Evolutionary conservation across 306 rosid species (phyloP), one percentile per base, ranked within the genome.

Genomic region (Canavalia ensiformis): DNA sequence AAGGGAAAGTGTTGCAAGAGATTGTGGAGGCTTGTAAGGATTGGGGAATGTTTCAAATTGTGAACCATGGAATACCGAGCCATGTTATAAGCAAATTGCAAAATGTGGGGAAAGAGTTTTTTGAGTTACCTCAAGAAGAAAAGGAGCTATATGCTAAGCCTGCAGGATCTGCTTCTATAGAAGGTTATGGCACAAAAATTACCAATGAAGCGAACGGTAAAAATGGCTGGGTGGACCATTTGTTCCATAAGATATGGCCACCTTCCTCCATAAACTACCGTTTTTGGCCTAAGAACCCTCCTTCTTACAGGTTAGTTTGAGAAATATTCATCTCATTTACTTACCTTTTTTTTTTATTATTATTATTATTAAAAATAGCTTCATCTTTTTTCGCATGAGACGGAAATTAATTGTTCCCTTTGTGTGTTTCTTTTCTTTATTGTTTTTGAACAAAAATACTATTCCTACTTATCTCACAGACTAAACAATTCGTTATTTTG

Each of bases 171-270:
- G 12, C 62, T 3, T 83, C 76, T 1, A 0, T 89, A 0, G 91
- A 94, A 83, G 98, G 98, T 1, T 94, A 92, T 12, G 95, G 97
- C 0, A 84, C 97, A 0, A 42, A 18, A 74, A 89, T 90, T 51
- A 85, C 88, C 69, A 94, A 90, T 56, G 97, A 94, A 57, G 2
- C 72, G 2, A 90, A 88, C 10, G 93, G 89, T 1, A 92, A 89
- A 63, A 87, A 87, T 68, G 95, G 92, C 0, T 94, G 98, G 98
- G 95, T 90, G 6, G 98, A 90, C 33, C 97, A 94, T 88, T 76
- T 94, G 75, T 94, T 92, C 54, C 97, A 89, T 34, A 72, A 37
- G 45, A 65, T 92, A 0, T 92, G 97, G 94, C 97, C 98, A 7
- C 81, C 85, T 79, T 82, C 95, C 3, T 70, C 87, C 50, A 65